Conservation (phyloP, 2,329 filamentous ascomycete species). For the Hypoxylon sp. region DNA sequence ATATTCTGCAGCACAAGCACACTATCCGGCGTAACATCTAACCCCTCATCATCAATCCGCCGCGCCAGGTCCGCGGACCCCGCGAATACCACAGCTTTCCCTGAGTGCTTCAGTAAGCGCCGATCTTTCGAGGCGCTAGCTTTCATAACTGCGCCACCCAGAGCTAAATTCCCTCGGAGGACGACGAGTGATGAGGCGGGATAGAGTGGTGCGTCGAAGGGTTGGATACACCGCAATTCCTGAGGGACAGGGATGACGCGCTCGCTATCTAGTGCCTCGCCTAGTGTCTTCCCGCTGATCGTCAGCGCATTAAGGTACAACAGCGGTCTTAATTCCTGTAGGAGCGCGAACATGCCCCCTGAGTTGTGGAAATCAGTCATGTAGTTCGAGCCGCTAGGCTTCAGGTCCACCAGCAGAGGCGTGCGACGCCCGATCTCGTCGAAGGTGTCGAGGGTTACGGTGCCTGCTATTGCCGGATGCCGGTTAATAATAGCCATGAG, state of each 20-base stretch:
- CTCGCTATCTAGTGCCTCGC: conserved; percentile 80
- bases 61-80: conserved; percentile 82
- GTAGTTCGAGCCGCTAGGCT: conserved; percentile 88
- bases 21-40: conserved; percentile 72
- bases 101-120: conserved; percentile 63
- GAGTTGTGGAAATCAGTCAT: conserved; percentile 94
- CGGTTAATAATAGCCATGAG: conserved; percentile 88
- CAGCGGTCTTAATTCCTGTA: conserved; percentile 82
- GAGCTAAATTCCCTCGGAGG: conserved; percentile 85
- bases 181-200: conserved; percentile 84
- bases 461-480: conserved; percentile 73
- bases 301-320: conserved; percentile 84
- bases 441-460: conserved; percentile 81
- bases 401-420: conserved; percentile 85
- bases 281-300: conserved; percentile 86
- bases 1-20: conserved; percentile 91
- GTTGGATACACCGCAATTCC: conserved; percentile 70
- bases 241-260: conserved; percentile 69
- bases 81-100: conserved; percentile 74
- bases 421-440: conserved; percentile 84
- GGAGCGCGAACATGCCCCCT: conserved; percentile 85
- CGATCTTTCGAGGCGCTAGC: conserved; percentile 89
- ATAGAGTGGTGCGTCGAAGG: conserved; percentile 77
- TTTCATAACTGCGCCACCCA: conserved; percentile 87
- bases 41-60: conserved; percentile 69